These are phyloP conservation scores for Sarocladium strictum DNA, from an alignment of 2,329 filamentous ascomycete genomes.

Conservation along the genomic window DNA sequence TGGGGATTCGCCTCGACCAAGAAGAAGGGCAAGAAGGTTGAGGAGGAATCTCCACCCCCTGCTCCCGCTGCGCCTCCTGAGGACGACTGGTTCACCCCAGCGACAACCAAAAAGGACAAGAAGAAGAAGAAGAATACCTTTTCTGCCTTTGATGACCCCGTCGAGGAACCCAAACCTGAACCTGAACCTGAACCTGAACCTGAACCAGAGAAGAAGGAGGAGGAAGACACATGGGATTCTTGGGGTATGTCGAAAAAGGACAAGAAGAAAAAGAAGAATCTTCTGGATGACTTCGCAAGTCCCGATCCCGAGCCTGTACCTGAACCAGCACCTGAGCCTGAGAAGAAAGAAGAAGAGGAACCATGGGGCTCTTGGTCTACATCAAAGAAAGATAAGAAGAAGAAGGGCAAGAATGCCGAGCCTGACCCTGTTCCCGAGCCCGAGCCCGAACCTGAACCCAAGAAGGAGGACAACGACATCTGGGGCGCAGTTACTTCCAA, in stretches of 20 bases:
- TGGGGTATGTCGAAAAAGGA: conserved; percentile 16
- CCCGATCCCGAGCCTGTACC: conserved; percentile 4
- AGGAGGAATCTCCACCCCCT: conserved; percentile 8
- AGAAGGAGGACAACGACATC: conserved; percentile 12
- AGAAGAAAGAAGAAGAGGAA: conserved; percentile 24
- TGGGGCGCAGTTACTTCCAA: conserved; percentile 21
- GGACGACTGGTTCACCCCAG: conserved; percentile 10
- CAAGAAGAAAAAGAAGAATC: conserved; percentile 15
- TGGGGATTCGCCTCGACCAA: conserved; percentile 15
- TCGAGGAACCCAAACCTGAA: conserved; percentile 20
- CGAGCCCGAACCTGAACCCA: conserved; percentile 2
- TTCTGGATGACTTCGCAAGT: background rate
- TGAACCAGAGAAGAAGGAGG: conserved; percentile 22
- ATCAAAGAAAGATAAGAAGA: conserved; percentile 19
- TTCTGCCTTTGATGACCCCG: conserved; percentile 14
- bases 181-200: conserved; percentile 18
- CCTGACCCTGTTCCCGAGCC: conserved; percentile 3
- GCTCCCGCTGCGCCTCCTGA: conserved; percentile 10
- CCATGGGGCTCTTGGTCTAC: conserved; percentile 19
- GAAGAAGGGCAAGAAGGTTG: conserved; percentile 31
- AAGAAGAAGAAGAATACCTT: conserved; percentile 30
- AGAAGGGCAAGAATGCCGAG: conserved; percentile 11
- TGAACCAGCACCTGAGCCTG: conserved; percentile 17
- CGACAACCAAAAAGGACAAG: conserved; percentile 19
- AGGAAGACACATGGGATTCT: conserved; percentile 25